Evolutionary conservation across 345 rosid genomes (phyloP).

Genomic region (Capsella bursapastoris): DNA sequence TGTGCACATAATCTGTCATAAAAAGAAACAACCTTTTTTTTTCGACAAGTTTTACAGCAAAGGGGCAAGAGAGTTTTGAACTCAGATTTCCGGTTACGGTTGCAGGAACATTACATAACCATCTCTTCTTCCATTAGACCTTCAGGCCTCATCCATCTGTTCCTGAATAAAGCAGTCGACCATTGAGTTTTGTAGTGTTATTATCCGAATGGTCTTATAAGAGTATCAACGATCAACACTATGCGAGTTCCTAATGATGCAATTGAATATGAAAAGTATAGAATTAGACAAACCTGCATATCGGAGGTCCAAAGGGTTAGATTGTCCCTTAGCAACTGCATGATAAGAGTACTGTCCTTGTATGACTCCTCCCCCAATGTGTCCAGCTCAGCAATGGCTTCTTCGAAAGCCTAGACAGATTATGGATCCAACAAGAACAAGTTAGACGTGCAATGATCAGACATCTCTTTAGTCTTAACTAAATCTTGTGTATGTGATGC

Average conservation of each 20-base stretch:
- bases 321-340: constrained; percentile 70
- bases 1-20: constrained; percentile 40
- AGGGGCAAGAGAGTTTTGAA: constrained; percentile 19
- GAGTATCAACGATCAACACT: constrained; percentile 2
- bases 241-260: background rate
- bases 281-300: constrained; percentile 55
- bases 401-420: constrained; percentile 62
- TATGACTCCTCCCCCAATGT: constrained; percentile 69
- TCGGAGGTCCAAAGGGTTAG: constrained; percentile 69
- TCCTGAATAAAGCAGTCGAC: constrained; percentile 46
- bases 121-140: constrained; percentile 27
- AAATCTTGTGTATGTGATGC: constrained; percentile 7
- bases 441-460: background rate
- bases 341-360: constrained; percentile 70
- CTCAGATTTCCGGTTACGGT: constrained; percentile 19
- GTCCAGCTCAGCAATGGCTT: constrained; percentile 75
- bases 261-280: background rate
- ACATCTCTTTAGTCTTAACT: background rate
- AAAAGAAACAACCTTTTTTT: constrained; percentile 16
- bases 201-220: constrained; percentile 7
- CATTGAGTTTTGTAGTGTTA: constrained; percentile 21
- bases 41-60: constrained; percentile 43
- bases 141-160: constrained; percentile 58
- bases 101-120: constrained; percentile 27
- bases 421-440: constrained; percentile 14